Conservation (phyloP, 164 flowering plant species). For the Vitis rotundifolia region DNA sequence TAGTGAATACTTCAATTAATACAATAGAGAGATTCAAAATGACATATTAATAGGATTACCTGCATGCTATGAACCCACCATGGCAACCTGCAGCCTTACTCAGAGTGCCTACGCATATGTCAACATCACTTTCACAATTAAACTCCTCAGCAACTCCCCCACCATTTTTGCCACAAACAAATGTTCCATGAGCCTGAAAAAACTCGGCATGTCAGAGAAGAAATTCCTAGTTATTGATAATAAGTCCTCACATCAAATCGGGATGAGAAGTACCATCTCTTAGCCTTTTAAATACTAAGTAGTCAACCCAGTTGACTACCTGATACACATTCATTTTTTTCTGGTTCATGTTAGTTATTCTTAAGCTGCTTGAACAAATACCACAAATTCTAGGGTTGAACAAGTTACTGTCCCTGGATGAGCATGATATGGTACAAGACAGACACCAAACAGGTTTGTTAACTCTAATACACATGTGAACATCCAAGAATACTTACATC, state of each 20-base stretch:
- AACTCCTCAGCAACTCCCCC: conserved; percentile 80
- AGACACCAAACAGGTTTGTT: not conserved
- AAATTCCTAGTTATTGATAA: not conserved
- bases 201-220: too few relatives aligned
- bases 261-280: not conserved
- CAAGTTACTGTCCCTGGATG: too few relatives aligned
- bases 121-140: conserved; percentile 78
- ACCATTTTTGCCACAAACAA: conserved; percentile 89
- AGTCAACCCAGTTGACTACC: too few relatives aligned
- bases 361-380: too few relatives aligned
- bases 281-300: not conserved
- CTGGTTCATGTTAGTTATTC: too few relatives aligned
- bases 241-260: not conserved
- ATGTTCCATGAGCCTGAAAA: conserved; percentile 76
- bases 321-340: too few relatives aligned
- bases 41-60: conserved; percentile 38
- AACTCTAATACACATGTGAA: conserved; percentile 1
- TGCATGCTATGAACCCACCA: conserved; percentile 97
- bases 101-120: conserved; percentile 86
- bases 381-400: too few relatives aligned
- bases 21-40: not conserved
- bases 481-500: conserved; percentile 61
- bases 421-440: too few relatives aligned
- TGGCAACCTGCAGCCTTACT: conserved; percentile 96
- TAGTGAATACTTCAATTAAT: not conserved